Base-by-base conservation (phyloP, 371 early-diverging fungal species). In the Syncephalis fuscata region DNA sequence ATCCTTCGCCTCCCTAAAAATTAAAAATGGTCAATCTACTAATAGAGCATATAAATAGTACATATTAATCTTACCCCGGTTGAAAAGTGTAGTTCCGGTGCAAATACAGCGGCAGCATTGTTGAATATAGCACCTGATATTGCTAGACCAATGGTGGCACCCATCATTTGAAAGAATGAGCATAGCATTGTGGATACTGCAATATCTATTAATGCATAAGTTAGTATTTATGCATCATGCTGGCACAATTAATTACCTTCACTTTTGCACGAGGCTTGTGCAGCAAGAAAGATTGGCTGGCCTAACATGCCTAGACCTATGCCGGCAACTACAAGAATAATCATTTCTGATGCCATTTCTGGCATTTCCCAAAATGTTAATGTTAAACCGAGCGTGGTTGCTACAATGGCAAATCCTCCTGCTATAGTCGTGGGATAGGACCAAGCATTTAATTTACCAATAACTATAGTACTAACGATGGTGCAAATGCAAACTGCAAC, bases 91-190 rank as follows among this genome's bases (percentile, higher is more conserved):
- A 32, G 32, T 32, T 32, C 32, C 4, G 32, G 32, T 11, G 11
- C 32, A 32, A 7, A 32, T 4, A 19, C 37, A 44, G 55, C 53
- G 44, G 65, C 45, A 10, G 48, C 39, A 55, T 70, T 73, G 53
- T 62, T 63, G 56, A 71, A 70, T 41, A 74, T 56, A 7, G 72
- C 60, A 1, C 69, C 74, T 15, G 64, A 56, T 4, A 78, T 54
- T 26, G 80, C 80, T 45, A 84, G 66, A 8, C 82, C 82, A 39
- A 81, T 56, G 1, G 74, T 70, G 41, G 80, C 76, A 40, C 87
- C 84, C 37, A 83, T 63, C 2, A 76, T 67, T 27, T 76, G 72
- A 54, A 62, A 64, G 51, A 75, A 76, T 47, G 69, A 65, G 11
- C 62, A 50, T 53, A 70, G 58, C 10, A 74, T 59, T 20, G 87